Conservation (phyloP, 257 asterid genomes). For the Striga asiatica region DNA sequence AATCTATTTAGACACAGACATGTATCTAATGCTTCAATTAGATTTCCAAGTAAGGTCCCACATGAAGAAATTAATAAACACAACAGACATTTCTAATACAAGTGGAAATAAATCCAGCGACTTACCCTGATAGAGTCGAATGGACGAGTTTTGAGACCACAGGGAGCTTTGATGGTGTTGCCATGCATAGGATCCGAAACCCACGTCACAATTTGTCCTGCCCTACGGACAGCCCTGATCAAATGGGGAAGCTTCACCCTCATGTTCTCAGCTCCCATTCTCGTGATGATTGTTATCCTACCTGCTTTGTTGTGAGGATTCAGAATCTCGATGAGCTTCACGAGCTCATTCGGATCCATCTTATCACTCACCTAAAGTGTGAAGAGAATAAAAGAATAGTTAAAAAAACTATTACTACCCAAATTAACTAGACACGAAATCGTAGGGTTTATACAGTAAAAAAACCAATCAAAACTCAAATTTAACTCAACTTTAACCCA, state of each 20-base stretch:
- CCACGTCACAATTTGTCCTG: slow-evolving; percentile 80
- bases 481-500: too few species aligned
- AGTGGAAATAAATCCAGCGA: background rate
- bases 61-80: background rate
- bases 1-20: too few species aligned
- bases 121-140: slow-evolving; percentile 78
- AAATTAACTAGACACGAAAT: background rate
- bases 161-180: slow-evolving; percentile 85
- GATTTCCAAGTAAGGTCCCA: background rate
- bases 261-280: slow-evolving; percentile 94
- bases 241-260: slow-evolving; percentile 79
- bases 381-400: background rate
- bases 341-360: slow-evolving; percentile 66
- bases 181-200: slow-evolving; percentile 92
- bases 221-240: slow-evolving; percentile 73
- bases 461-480: too few species aligned
- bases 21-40: too few species aligned
- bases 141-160: slow-evolving; percentile 78
- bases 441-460: too few species aligned
- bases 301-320: slow-evolving; percentile 70
- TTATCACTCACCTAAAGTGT: slow-evolving; percentile 58
- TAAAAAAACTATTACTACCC: background rate
- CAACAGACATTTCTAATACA: background rate
- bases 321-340: slow-evolving; percentile 64
- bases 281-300: slow-evolving; percentile 65